phyloP scores from a whole-genome alignment of 106 monocot genomes.

The Acorus gramineus region DNA sequence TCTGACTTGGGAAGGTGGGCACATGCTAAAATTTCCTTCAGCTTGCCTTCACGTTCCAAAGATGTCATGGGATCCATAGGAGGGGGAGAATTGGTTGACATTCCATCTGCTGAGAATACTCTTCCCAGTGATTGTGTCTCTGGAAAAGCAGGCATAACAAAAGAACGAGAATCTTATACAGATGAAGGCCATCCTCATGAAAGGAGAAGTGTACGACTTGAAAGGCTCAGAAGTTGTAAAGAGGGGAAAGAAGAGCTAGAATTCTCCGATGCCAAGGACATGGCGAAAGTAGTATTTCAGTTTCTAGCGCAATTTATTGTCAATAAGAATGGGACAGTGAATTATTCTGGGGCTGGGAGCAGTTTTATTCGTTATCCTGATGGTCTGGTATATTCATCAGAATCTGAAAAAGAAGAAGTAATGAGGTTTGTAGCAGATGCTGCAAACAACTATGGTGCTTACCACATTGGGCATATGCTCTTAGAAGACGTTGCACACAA shows the following conservation, averaged over 20 bases:
- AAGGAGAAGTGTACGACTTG: constrained; percentile 86
- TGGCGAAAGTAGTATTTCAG: constrained; percentile 49
- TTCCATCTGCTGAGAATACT: constrained; percentile 13
- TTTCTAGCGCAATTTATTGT: constrained; percentile 70
- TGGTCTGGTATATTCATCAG: constrained; percentile 28
- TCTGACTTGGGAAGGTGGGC: constrained; percentile 6
- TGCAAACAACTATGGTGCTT: constrained; percentile 55
- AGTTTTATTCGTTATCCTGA: constrained; percentile 16
- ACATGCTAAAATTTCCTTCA: constrained; percentile 29
- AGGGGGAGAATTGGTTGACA: constrained; percentile 11
- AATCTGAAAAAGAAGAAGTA: constrained; percentile 48
- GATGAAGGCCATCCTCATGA: constrained; percentile 88
- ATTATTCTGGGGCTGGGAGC: constrained; percentile 18
- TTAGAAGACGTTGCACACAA: constrained; percentile 75
- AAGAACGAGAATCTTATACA: constrained; percentile 44
- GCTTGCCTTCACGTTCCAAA: constrained; percentile 27
- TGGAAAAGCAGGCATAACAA: constrained; percentile 28
- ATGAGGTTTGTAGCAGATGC: constrained; percentile 33
- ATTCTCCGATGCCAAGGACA: constrained; percentile 37
- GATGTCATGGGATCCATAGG: constrained; percentile 14
- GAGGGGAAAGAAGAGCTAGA: constrained; percentile 80
- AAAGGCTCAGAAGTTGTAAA: constrained; percentile 95
- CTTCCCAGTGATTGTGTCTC: constrained; percentile 10
- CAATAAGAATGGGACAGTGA: constrained; percentile 15
- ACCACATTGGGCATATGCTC: constrained; percentile 61